Conservation (phyloP, 805 yeast genomes). For the Vanderwaltozyma polyspora region DNA sequence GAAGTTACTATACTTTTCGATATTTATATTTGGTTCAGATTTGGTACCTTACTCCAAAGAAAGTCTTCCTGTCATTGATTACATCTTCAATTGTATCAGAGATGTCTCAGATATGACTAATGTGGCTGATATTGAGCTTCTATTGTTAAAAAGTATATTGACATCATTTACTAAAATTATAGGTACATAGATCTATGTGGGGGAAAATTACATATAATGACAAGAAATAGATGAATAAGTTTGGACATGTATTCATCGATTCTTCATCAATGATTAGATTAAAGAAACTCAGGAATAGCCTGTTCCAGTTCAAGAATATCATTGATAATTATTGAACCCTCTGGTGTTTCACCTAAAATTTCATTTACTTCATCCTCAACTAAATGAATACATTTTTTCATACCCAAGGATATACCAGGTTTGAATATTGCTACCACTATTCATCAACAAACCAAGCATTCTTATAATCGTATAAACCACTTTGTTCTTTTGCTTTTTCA, state of each 20-base stretch:
- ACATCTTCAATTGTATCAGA: neutral
- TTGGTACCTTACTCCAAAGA: constrained; percentile 11
- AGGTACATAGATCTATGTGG: neutral
- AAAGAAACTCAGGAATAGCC: constrained; percentile 43
- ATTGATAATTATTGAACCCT: constrained; percentile 40
- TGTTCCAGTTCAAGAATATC: constrained; percentile 38
- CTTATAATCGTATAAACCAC: constrained; percentile 32
- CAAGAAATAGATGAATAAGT: neutral
- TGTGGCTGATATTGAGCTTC: constrained; percentile 17
- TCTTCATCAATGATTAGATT: no score
- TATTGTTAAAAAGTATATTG: constrained; percentile 14
- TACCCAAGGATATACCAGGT: constrained; percentile 65
- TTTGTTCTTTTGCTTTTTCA: constrained; percentile 49
- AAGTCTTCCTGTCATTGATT: neutral
- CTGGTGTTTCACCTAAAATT: constrained; percentile 25
- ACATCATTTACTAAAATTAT: constrained; percentile 13
- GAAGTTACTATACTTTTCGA: constrained; percentile 17
- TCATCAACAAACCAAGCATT: constrained; percentile 79
- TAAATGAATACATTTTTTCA: constrained; percentile 60
- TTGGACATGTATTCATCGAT: neutral
- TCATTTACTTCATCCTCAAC: constrained; percentile 55
- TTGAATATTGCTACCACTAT: constrained; percentile 61
- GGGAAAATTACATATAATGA: neutral
- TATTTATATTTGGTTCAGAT: constrained; percentile 17
- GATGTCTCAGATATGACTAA: constrained; percentile 1